Base-by-base conservation (phyloP, 2,329 filamentous ascomycete species). In the Paracorniculantispora psalliotae region DNA sequence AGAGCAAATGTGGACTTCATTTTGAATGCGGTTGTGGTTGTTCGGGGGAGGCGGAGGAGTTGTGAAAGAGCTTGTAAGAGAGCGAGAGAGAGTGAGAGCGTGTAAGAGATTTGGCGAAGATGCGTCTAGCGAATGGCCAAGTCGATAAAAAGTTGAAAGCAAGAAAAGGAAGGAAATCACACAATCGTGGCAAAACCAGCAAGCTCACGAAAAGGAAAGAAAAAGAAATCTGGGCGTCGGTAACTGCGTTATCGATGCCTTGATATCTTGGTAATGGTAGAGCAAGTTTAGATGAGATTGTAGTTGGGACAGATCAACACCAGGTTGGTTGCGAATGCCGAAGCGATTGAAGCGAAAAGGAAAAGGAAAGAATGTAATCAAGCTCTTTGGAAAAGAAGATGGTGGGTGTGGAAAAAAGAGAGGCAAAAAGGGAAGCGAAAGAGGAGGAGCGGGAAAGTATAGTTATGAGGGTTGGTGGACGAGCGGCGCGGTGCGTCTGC, bases 1-100 rank as follows among this genome's bases (percentile, higher is more conserved):
- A 70, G 66, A 64, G 78, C 69, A 59, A 74, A 63, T 62, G 71
- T 67, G 63, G 77, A 69, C 75, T 80, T 80, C 80, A 82, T 82
- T 59, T 74, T 80, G 73, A 66, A n/a, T n/a, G n/a, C n/a, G n/a
- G 55, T 55, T 64, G 59, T 64, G 65, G 63, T 49, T 43, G 30
- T 39, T 19, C 33, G 49, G 28, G 44, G 30, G n/a, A 26, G 21
- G 37, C 21, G 51, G 21, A 26, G 9, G 26, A 9, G 41, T 47
- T 9, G 47, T 33, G 51, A 12, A 44, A 49, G 49, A 58, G 65
- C 63, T 46, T 37, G 62, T 61, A 63, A 63, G 60, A 49, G 59
- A 61, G 47, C 63, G 61, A n/a, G n/a, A n/a, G n/a, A n/a, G n/a
- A n/a, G n/a, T n/a, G n/a, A n/a, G n/a, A n/a, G n/a, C n/a, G n/a